Conservation (phyloP, 2,329 filamentous ascomycete species). For the Paecilomyces niveus region DNA sequence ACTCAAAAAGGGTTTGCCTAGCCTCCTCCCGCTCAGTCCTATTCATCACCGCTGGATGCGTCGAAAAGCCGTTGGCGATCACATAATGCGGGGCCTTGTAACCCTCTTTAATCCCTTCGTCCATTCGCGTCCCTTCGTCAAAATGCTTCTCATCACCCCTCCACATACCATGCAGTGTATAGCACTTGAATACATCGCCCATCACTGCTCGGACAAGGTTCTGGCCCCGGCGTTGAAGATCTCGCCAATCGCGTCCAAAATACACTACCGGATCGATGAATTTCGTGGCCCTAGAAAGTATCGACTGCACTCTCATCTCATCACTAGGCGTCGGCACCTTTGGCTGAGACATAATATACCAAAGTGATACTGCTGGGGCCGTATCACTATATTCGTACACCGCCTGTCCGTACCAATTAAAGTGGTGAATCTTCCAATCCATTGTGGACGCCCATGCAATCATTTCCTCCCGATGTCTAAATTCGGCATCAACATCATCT, state of each 20-base stretch:
- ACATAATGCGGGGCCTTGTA: background rate
- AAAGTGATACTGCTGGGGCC: slow-evolving; percentile 13
- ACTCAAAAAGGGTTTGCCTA: background rate
- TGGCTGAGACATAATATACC: slow-evolving; percentile 10
- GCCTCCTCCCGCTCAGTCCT: background rate
- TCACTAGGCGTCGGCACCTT: slow-evolving; percentile 5
- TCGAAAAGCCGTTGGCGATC: slow-evolving; percentile 11
- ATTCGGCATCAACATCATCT: background rate
- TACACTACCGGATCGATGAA: slow-evolving; percentile 17
- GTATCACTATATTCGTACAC: slow-evolving; percentile 11
- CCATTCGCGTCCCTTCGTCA: slow-evolving; percentile 1
- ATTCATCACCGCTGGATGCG: background rate
- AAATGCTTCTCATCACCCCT: background rate
- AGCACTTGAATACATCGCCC: slow-evolving; percentile 13
- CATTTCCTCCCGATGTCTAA: background rate
- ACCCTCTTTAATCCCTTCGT: slow-evolving; percentile 4
- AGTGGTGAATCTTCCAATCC: slow-evolving; percentile 15
- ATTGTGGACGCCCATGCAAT: background rate
- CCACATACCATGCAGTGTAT: slow-evolving; percentile 18
- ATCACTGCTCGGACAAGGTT: slow-evolving; percentile 8
- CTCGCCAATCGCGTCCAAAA: background rate
- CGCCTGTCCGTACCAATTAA: slow-evolving; percentile 15
- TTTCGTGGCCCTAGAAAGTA: slow-evolving; percentile 9
- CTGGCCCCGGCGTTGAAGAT: slow-evolving; percentile 2
- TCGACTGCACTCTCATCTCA: slow-evolving; percentile 3